Percentiles rank a stretch among this genome's conserved stretches.
Conservation (phyloP, 192 early-diverging fungal genomes). For the Coemansia sp. region DNA sequence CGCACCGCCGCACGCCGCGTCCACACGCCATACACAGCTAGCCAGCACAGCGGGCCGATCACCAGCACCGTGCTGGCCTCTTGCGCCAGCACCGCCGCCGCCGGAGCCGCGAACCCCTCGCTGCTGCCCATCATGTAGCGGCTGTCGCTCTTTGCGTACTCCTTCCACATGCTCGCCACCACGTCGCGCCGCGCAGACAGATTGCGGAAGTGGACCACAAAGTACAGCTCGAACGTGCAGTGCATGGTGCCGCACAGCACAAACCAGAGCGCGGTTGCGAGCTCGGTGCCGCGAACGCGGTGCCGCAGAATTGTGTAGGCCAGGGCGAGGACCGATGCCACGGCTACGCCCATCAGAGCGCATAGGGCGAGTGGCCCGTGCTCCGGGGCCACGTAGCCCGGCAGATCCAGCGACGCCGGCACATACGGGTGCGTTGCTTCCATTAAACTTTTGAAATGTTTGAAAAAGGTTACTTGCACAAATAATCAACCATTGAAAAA, state of each 20-base stretch:
- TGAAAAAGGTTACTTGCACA: background rate
- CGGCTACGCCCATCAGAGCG: conserved; percentile 11
- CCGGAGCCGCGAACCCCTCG: conserved; percentile 8
- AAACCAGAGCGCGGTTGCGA: conserved; percentile 60
- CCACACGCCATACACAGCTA: conserved; percentile 23
- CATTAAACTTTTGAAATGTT: background rate
- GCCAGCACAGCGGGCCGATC: conserved; percentile 38
- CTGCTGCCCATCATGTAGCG: conserved; percentile 56
- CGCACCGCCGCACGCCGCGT: conserved; percentile 22
- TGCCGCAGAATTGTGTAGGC: conserved; percentile 7
- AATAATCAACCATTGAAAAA: background rate
- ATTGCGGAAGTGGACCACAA: conserved; percentile 46
- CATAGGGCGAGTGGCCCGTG: conserved; percentile 17
- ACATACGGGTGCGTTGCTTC: conserved; percentile 32
- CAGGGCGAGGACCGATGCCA: conserved; percentile 1
- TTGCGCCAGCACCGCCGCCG: conserved; percentile 56
- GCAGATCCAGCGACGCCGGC: conserved; percentile 31
- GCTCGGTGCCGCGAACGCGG: conserved; percentile 1
- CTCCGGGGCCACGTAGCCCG: conserved; percentile 25
- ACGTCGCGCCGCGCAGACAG: conserved; percentile 46
- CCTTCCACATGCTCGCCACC: conserved; percentile 67
- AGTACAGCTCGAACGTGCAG: conserved; percentile 64
- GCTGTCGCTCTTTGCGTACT: conserved; percentile 70
- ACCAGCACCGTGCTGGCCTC: conserved; percentile 59
- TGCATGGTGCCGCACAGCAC: conserved; percentile 61